phyloP scores from a whole-genome alignment of 768 basidiomycete species.

The Calocera cornea region DNA sequence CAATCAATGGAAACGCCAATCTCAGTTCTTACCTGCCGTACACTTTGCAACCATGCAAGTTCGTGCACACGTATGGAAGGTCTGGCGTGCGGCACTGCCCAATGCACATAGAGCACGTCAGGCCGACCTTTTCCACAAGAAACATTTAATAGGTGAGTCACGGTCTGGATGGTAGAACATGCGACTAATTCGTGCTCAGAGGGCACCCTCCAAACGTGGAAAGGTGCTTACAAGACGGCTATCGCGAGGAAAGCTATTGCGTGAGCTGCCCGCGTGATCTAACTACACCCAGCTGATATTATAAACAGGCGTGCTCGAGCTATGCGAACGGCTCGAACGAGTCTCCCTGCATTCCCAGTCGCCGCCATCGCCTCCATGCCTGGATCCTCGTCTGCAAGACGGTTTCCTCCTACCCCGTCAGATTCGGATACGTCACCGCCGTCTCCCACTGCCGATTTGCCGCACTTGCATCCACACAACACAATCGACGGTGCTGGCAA shows the following conservation, averaged over 20 bases:
- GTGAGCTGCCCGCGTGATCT: conserved; percentile 35
- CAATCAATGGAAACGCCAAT: conserved; percentile 8
- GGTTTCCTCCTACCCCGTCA: neutral
- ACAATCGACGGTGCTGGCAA: neutral
- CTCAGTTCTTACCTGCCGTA: conserved; percentile 58
- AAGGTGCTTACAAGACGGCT: conserved; percentile 52
- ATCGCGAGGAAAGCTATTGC: conserved; percentile 67
- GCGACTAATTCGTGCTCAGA: conserved; percentile 26
- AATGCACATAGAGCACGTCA: conserved; percentile 48
- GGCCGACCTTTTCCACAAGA: conserved; percentile 49
- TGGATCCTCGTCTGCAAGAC: neutral
- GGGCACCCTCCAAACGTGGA: conserved; percentile 49
- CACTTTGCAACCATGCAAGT: conserved; percentile 51
- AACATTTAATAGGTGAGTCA: conserved; percentile 44
- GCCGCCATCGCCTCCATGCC: neutral
- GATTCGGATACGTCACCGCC: conserved; percentile 1
- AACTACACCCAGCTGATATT: neutral
- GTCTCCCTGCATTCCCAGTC: neutral
- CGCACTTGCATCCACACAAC: neutral
- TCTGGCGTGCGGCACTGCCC: conserved; percentile 60
- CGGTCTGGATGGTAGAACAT: neutral
- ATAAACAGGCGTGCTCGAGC: neutral
- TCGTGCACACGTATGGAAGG: conserved; percentile 48
- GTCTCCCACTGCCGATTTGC: neutral
- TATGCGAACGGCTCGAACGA: neutral